Conservation (phyloP, 1,139 yeast species). For the Candida glucosophila region DNA sequence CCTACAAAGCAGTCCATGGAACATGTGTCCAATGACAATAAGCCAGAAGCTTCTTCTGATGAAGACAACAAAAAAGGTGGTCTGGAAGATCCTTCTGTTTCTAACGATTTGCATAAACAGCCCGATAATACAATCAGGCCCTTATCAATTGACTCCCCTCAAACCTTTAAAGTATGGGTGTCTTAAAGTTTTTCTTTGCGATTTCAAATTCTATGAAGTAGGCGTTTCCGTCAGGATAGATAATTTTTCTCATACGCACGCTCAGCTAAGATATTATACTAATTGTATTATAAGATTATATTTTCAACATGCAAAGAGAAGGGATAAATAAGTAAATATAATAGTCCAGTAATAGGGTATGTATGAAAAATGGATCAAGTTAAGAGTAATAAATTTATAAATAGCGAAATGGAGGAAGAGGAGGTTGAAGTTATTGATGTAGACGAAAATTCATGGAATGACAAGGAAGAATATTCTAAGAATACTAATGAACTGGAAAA, state of each 20-base stretch:
- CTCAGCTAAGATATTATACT: too few relatives aligned
- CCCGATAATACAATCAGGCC: constrained; percentile 47
- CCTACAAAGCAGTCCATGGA: constrained; percentile 37
- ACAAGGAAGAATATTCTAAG: constrained; percentile 23
- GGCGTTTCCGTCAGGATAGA: too few relatives aligned
- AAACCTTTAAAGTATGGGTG: constrained; percentile 83
- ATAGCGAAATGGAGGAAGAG: constrained; percentile 1
- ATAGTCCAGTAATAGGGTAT: constrained; percentile 1
- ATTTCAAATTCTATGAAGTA: too few relatives aligned
- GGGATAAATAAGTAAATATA: not conserved
- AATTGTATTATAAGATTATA: too few relatives aligned
- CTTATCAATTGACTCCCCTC: constrained; percentile 74
- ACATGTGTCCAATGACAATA: too few relatives aligned
- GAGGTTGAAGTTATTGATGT: constrained; percentile 19
- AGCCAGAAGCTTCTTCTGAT: not conserved
- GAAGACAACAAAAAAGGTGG: constrained; percentile 7
- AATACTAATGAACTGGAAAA: constrained; percentile 6
- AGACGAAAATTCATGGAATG: constrained; percentile 9
- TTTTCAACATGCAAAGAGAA: too few relatives aligned
- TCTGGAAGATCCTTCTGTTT: constrained; percentile 3
- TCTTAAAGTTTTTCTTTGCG: too few relatives aligned
- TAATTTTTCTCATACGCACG: too few relatives aligned
- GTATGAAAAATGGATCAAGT: constrained; percentile 2
- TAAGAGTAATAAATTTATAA: too few relatives aligned
- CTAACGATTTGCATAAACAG: constrained; percentile 7